Percentiles rank a stretch among this genome's conserved stretches.
Evolutionary conservation across 1,139 yeast genomes (phyloP).

Genomic region (Geotrichum aggregatum): DNA sequence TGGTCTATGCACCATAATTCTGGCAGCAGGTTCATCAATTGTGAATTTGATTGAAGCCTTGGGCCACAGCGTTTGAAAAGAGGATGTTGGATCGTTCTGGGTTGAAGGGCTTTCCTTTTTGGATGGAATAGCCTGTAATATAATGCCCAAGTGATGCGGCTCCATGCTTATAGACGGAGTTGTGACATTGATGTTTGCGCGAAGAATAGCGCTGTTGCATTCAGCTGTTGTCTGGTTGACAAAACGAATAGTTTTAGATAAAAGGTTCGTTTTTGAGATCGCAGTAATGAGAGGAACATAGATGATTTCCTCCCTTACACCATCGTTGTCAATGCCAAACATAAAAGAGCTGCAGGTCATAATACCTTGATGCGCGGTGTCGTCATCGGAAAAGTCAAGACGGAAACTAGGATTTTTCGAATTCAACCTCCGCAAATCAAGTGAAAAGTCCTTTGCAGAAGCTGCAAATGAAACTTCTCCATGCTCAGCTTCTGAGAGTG

Average conservation of each 20-base stretch:
- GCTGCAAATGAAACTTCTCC: constrained; percentile 27
- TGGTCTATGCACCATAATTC: constrained; percentile 32
- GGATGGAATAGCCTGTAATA: constrained; percentile 27
- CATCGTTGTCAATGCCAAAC: constrained; percentile 34
- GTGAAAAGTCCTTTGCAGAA: constrained; percentile 38
- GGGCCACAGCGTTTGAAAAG: constrained; percentile 35
- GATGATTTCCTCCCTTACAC: constrained; percentile 39
- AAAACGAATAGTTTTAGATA: constrained; percentile 37
- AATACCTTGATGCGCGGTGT: constrained; percentile 43
- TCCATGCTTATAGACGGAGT: constrained; percentile 42
- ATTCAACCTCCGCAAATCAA: constrained; percentile 41
- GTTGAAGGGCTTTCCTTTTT: neutral
- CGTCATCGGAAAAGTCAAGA: constrained; percentile 36
- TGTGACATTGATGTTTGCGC: constrained; percentile 37
- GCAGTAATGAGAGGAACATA: constrained; percentile 41
- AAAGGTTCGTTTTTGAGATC: constrained; percentile 38
- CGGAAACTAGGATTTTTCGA: constrained; percentile 41
- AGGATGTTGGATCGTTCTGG: constrained; percentile 12
- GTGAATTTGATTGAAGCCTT: constrained; percentile 36
- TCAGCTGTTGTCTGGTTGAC: constrained; percentile 25
- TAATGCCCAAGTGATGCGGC: constrained; percentile 34
- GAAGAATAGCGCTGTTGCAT: constrained; percentile 32
- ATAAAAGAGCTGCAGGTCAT: constrained; percentile 39
- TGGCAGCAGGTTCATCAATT: constrained; percentile 41
- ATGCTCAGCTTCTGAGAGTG: neutral